A percentile compares a stretch with the other conserved stretches of the same genome.
Conservation (phyloP, 192 early-diverging fungal genomes). For the Coemansia guatemalensis region DNA sequence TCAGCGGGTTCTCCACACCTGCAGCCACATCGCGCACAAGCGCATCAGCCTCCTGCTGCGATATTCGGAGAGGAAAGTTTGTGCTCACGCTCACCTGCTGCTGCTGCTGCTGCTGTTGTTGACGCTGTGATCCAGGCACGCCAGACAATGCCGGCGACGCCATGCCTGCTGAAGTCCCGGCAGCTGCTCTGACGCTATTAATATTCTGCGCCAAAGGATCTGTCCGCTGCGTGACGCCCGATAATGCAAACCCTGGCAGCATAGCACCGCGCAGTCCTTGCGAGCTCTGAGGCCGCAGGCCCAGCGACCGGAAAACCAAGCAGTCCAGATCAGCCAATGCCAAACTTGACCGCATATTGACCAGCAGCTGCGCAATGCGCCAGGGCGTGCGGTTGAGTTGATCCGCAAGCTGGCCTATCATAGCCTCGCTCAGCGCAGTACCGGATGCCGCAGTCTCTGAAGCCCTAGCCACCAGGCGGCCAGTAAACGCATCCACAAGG, state of each 20-base stretch:
- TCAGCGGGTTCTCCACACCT: slow-evolving; percentile 27
- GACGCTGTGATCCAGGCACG: not conserved
- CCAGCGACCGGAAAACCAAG: slow-evolving; percentile 39
- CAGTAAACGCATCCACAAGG: slow-evolving; percentile 36
- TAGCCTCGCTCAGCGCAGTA: slow-evolving; percentile 35
- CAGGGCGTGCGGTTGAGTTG: slow-evolving; percentile 45
- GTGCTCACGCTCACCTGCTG: slow-evolving; percentile 9
- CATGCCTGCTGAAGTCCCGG: slow-evolving; percentile 1
- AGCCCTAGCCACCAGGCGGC: slow-evolving; percentile 39
- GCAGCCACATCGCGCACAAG: slow-evolving; percentile 34
- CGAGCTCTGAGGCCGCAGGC: slow-evolving; percentile 36
- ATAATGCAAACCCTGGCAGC: slow-evolving; percentile 36
- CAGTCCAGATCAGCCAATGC: slow-evolving; percentile 50
- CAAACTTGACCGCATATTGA: slow-evolving; percentile 46
- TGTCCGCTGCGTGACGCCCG: slow-evolving; percentile 7
- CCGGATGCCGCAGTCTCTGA: slow-evolving; percentile 29
- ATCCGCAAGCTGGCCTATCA: slow-evolving; percentile 40
- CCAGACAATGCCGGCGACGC: not conserved
- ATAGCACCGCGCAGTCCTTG: slow-evolving; percentile 1
- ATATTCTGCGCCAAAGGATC: not conserved
- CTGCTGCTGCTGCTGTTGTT: slow-evolving; percentile 4
- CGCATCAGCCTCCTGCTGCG: slow-evolving; percentile 47
- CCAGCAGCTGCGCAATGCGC: slow-evolving; percentile 40
- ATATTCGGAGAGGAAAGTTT: slow-evolving; percentile 40
- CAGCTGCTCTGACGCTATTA: not conserved